phyloP scores from a whole-genome alignment of 768 basidiomycete genomes.

The Pulveroboletus ravenelii region DNA sequence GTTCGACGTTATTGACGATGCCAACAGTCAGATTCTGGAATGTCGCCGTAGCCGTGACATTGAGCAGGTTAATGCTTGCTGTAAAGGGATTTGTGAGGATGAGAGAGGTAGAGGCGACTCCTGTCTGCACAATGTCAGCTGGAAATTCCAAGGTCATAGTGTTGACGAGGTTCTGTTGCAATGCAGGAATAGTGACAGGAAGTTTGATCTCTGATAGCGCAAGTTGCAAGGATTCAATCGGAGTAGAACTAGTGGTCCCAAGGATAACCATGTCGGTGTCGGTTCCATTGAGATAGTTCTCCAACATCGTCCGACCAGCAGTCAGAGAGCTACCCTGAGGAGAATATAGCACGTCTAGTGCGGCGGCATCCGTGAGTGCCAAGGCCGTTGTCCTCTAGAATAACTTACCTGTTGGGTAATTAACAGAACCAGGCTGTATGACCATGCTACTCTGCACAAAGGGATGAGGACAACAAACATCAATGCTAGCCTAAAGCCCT shows the following conservation, averaged over 20 bases:
- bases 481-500: constrained; percentile 7
- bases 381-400: background rate
- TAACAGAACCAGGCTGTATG: constrained; percentile 54
- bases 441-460: constrained; percentile 44
- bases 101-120: constrained; percentile 55
- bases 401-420: constrained; percentile 49
- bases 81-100: constrained; percentile 66
- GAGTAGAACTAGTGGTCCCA: constrained; percentile 53
- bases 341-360: constrained; percentile 53
- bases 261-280: constrained; percentile 50
- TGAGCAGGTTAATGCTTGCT: constrained; percentile 63
- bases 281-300: constrained; percentile 66
- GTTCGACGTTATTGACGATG: constrained; percentile 49
- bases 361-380: constrained; percentile 3
- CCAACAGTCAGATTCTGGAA: constrained; percentile 56
- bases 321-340: constrained; percentile 47
- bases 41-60: constrained; percentile 48
- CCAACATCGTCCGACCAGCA: constrained; percentile 49
- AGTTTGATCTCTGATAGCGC: constrained; percentile 59
- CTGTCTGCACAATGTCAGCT: constrained; percentile 54
- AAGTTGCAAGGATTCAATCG: constrained; percentile 55
- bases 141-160: constrained; percentile 57
- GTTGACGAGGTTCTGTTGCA: no score
- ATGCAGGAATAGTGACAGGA: constrained; percentile 63
- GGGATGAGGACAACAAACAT: background rate